These are phyloP conservation scores for Teunomyces lycoperdinae DNA, from an alignment of 805 yeast genomes.

Conservation along the genomic window DNA sequence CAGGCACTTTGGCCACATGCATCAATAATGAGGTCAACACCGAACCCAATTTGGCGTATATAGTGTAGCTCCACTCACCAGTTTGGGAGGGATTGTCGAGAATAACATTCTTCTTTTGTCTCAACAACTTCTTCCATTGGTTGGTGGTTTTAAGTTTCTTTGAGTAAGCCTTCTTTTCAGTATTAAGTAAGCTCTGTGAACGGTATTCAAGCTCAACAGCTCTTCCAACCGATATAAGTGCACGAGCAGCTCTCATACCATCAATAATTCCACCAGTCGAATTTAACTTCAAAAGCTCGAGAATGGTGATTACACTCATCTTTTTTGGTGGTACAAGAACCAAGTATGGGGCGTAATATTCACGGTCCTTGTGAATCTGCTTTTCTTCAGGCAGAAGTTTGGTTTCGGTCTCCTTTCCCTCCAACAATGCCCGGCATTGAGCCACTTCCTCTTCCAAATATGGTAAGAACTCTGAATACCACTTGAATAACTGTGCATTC, in stretches of 20 bases:
- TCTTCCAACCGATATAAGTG: constrained; percentile 76
- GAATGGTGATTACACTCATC: constrained; percentile 76
- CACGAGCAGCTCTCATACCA: constrained; percentile 82
- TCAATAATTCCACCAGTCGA: constrained; percentile 73
- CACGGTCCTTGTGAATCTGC: constrained; percentile 39
- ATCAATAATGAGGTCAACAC: constrained; percentile 69
- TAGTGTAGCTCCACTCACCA: constrained; percentile 21
- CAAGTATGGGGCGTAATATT: constrained; percentile 74
- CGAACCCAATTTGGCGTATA: constrained; percentile 71
- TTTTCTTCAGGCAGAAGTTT: constrained; percentile 16
- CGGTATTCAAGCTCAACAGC: constrained; percentile 84
- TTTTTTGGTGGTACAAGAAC: constrained; percentile 72
- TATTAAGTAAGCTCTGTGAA: constrained; percentile 59
- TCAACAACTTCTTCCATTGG: constrained; percentile 45
- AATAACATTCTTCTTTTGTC: constrained; percentile 12
- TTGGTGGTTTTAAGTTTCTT: constrained; percentile 43
- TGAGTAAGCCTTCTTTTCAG: constrained; percentile 51
- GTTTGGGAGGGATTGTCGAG: constrained; percentile 9
- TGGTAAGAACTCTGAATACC: constrained; percentile 78
- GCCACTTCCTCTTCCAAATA: constrained; percentile 63
- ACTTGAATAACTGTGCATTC: constrained; percentile 74
- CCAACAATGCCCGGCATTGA: constrained; percentile 47
- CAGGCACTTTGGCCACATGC: constrained; percentile 79
- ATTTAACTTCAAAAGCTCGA: constrained; percentile 73
- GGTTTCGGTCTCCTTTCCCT: constrained; percentile 21